These are phyloP conservation scores for Gautieria morchelliformis DNA, from an alignment of 768 basidiomycete genomes.

Conservation along the genomic window DNA sequence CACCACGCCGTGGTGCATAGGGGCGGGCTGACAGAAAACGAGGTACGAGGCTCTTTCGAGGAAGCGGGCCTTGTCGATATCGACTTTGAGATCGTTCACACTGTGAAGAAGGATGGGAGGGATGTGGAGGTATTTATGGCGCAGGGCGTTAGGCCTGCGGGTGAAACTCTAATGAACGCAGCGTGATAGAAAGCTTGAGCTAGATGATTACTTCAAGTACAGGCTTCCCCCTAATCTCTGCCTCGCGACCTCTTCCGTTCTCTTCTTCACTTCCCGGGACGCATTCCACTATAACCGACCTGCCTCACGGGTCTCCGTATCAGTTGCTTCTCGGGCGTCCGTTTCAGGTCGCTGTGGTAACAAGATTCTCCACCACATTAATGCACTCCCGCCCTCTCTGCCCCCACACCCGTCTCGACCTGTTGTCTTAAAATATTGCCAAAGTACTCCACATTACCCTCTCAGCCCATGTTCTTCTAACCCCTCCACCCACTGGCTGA, in stretches of 20 bases:
- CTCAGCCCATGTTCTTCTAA: slow-evolving; percentile 58
- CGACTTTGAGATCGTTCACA: slow-evolving; percentile 22
- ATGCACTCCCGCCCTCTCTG: slow-evolving; percentile 62
- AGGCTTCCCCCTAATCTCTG: slow-evolving; percentile 67
- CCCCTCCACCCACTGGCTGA: slow-evolving; percentile 68
- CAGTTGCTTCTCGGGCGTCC: slow-evolving; percentile 25
- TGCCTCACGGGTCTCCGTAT: slow-evolving; percentile 18
- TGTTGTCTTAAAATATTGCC: slow-evolving; percentile 61
- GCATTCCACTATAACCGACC: slow-evolving; percentile 77
- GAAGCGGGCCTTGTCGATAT: slow-evolving; percentile 41
- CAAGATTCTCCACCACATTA: slow-evolving; percentile 78
- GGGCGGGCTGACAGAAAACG: slow-evolving; percentile 41
- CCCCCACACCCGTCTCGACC: slow-evolving; percentile 56
- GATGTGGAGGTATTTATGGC: slow-evolving; percentile 46
- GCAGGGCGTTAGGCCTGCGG: slow-evolving; percentile 27
- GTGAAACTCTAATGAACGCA: no score
- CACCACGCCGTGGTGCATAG: slow-evolving; percentile 37
- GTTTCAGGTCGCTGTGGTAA: slow-evolving; percentile 51
- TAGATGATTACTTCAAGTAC: slow-evolving; percentile 38
- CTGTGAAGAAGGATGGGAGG: slow-evolving; percentile 16
- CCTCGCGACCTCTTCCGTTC: slow-evolving; percentile 55
- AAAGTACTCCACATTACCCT: slow-evolving; percentile 67
- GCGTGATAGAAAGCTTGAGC: no score
- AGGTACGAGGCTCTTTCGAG: slow-evolving; percentile 42
- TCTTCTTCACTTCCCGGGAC: slow-evolving; percentile 58